These are phyloP conservation scores for Mortierella sp. DNA, from an alignment of 371 early-diverging fungal genomes.

Conservation along the genomic window DNA sequence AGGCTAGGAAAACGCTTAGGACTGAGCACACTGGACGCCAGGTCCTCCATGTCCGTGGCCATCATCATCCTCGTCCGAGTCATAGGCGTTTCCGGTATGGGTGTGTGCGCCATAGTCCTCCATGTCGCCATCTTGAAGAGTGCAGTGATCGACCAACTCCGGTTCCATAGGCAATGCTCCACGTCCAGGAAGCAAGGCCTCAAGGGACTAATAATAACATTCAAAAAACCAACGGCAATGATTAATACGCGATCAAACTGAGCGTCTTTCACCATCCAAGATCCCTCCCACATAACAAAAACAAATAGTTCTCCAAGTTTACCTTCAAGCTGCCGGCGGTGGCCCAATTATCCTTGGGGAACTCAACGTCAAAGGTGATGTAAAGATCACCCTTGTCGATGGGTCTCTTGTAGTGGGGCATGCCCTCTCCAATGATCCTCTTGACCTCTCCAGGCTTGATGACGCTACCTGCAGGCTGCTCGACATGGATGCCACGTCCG, in stretches of 20 bases:
- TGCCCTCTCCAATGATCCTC: conserved; percentile 91
- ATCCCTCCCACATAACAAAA: background rate
- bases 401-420: conserved; percentile 93
- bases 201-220: conserved; percentile 57
- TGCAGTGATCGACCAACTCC: conserved; percentile 72
- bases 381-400: conserved; percentile 93
- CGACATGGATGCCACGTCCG: conserved; percentile 89
- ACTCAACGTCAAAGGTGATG: conserved; percentile 92
- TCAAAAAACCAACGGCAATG: background rate
- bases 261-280: background rate
- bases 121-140: conserved; percentile 76
- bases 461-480: conserved; percentile 89
- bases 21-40: conserved; percentile 95
- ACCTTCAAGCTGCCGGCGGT: conserved; percentile 50
- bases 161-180: conserved; percentile 59
- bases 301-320: background rate
- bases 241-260: background rate
- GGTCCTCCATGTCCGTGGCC: conserved; percentile 77
- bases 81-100: conserved; percentile 60
- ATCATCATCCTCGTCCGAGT: conserved; percentile 73
- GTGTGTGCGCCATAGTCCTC: conserved; percentile 81
- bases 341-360: conserved; percentile 90
- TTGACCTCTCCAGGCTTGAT: conserved; percentile 90
- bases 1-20: conserved; percentile 13
- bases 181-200: conserved; percentile 76